phyloP scores from a whole-genome alignment of 345 rosid genomes.

The Ailanthus altissimus region DNA sequence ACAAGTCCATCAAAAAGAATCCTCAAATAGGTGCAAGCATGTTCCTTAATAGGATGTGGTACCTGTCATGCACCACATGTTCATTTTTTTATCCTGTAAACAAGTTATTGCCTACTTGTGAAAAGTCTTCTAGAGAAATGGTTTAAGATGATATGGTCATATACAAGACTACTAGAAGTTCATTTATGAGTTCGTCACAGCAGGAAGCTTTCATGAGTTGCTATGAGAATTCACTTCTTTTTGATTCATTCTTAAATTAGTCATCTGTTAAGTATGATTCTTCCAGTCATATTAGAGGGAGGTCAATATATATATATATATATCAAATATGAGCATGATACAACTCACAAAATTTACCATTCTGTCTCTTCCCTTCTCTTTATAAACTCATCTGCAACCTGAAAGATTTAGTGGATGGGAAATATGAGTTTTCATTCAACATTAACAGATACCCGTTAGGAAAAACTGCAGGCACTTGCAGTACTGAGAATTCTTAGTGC shows the following conservation, averaged over 20 bases:
- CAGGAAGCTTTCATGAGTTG: slow-evolving; percentile 5
- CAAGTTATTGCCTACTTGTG: neutral
- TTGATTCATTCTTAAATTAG: slow-evolving; percentile 2
- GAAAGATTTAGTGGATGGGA: slow-evolving; percentile 30
- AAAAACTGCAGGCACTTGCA: neutral
- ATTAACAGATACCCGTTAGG: neutral
- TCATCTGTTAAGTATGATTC: neutral
- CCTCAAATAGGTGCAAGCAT: neutral
- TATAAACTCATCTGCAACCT: slow-evolving; percentile 96
- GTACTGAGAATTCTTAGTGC: neutral
- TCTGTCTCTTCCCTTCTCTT: slow-evolving; percentile 88
- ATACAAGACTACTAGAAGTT: slow-evolving; percentile 10
- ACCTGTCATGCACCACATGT: neutral
- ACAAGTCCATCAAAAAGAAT: slow-evolving; percentile 6
- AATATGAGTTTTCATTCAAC: neutral
- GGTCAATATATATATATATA: neutral
- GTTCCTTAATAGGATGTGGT: neutral
- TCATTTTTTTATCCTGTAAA: neutral
- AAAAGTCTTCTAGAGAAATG: neutral
- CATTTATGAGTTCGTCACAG: neutral
- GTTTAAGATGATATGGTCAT: neutral
- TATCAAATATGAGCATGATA: neutral
- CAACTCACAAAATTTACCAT: slow-evolving; percentile 50
- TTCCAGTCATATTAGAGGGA: slow-evolving; percentile 1
- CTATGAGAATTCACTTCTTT: neutral